Base-by-base conservation (phyloP, 805 yeast species). In the Lipomyces sp. region DNA sequence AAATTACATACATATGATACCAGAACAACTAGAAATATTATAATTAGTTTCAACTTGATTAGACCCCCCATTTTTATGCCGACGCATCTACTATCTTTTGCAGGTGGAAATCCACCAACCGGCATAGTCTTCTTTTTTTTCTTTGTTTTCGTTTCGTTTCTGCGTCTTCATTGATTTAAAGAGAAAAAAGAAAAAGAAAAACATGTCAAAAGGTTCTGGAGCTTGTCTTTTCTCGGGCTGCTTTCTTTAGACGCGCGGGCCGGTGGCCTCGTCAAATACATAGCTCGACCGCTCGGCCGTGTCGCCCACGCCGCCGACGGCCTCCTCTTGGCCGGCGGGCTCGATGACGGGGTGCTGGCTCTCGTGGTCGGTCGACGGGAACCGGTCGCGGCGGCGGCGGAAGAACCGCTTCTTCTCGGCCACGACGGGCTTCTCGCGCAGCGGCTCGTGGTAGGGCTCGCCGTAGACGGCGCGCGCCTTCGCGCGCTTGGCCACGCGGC, bases 381-480 rank as follows among this genome's bases (percentile, higher is more conserved):
- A 51, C 31, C 43, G 23, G 39, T 40, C 50, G 10, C 43, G 43
- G 36, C 55, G 51, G 18, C 58, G 36, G 5, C 58, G 40, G 52
- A 53, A 53, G 43, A 53, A 53, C 21, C 43, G 18, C 51, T 41
- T 23, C 55, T 43, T 6, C 14, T 26, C 24, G 44, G 35, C 6
- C 19, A 14, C 26, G 36, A 29, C 52, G 13, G 39, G 53, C 34
- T 38, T 41, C 39, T 42, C 24, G 3, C 40, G 52, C 11, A 46
- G 32, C 14, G 52, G 51, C 47, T 47, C 51, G 34, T 39, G 43
- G 8, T 43, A 45, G 24, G 38, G 43, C 16, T 45, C 51, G 32
- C 50, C 59, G 38, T 37, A 38, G 31, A n/a, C 26, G 26, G 47
- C 41, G 43, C 19, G 38, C 16, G 46, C 47, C 34, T 43, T 42